Percentiles rank a stretch among this genome's conserved stretches.
Conservation (phyloP, 352 stramenopile species). For the Saprolegnia parasitica region DNA sequence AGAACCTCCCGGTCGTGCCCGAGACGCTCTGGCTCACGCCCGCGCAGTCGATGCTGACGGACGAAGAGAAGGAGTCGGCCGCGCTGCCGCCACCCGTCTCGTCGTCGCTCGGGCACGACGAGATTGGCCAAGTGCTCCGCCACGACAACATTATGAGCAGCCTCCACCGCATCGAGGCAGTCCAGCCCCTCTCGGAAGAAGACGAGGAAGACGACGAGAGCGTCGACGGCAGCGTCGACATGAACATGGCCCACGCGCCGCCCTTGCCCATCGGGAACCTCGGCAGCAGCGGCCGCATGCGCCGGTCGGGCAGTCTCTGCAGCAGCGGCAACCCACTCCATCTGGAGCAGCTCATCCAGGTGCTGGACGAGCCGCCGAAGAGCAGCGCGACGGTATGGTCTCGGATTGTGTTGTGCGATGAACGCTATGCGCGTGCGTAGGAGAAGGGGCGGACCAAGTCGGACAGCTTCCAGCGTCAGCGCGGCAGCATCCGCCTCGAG, state of each 20-base stretch:
- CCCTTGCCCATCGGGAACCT: neutral
- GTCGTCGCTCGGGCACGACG: slow-evolving; percentile 17
- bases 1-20: slow-evolving; percentile 36
- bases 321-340: slow-evolving; percentile 11
- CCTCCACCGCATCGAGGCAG: slow-evolving; percentile 3
- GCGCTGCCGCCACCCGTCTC: neutral
- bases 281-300: slow-evolving; percentile 5
- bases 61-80: neutral
- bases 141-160: slow-evolving; percentile 5
- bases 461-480: slow-evolving; percentile 1
- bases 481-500: slow-evolving; percentile 21
- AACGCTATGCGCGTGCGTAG: slow-evolving; percentile 51
- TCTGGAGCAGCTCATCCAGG: slow-evolving; percentile 16
- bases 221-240: neutral
- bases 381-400: slow-evolving; percentile 46
- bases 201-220: slow-evolving; percentile 33
- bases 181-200: slow-evolving; percentile 12
- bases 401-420: too few species aligned
- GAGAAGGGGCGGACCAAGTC: slow-evolving; percentile 37
- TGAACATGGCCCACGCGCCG: neutral
- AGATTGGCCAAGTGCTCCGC: slow-evolving; percentile 19
- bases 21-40: slow-evolving; percentile 22
- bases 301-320: slow-evolving; percentile 16
- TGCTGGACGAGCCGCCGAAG: slow-evolving; percentile 34
- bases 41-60: neutral